phyloP scores from a whole-genome alignment of 495 filamentous ascomycete genomes.

The Talaromyces thailandensis region DNA sequence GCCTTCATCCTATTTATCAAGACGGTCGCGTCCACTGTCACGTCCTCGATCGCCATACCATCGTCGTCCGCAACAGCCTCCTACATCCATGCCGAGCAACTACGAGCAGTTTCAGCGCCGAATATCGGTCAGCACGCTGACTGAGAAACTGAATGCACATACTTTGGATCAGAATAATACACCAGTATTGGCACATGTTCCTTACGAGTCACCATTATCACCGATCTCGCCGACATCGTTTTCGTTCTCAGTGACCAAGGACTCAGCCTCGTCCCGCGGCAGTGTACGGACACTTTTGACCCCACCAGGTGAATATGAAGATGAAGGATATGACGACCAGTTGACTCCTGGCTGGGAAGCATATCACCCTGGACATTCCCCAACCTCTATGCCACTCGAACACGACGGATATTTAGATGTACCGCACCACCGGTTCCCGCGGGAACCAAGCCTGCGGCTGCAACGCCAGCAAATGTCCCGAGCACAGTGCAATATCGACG shows the following conservation, averaged over 20 bases:
- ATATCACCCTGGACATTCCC: slow-evolving; percentile 15
- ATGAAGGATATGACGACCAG: slow-evolving; percentile 23
- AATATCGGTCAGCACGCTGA: slow-evolving; percentile 35
- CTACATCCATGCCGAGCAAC: slow-evolving; percentile 32
- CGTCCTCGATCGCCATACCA: slow-evolving; percentile 30
- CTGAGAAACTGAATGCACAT: slow-evolving; percentile 38
- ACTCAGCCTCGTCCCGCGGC: background rate
- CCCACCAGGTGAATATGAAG: slow-evolving; percentile 22
- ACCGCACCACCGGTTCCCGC: background rate
- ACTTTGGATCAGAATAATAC: slow-evolving; percentile 20
- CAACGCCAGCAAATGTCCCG: slow-evolving; percentile 36
- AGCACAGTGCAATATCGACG: slow-evolving; percentile 34
- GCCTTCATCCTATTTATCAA: slow-evolving; percentile 21
- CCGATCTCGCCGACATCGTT: slow-evolving; percentile 10
- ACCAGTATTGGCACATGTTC: slow-evolving; percentile 1
- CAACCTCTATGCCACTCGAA: slow-evolving; percentile 23
- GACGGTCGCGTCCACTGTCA: slow-evolving; percentile 14
- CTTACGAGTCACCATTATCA: slow-evolving; percentile 7
- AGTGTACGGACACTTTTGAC: slow-evolving; percentile 4
- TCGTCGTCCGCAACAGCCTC: slow-evolving; percentile 27
- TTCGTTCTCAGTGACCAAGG: slow-evolving; percentile 1
- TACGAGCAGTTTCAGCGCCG: slow-evolving; percentile 27
- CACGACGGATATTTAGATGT: slow-evolving; percentile 1
- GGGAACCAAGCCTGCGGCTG: slow-evolving; percentile 16
- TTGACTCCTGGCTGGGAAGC: slow-evolving; percentile 15